Percentiles rank a stretch among this genome's conserved stretches.
phyloP scores from a whole-genome alignment of 805 yeast genomes.

The Metschnikowia rubicola region DNA sequence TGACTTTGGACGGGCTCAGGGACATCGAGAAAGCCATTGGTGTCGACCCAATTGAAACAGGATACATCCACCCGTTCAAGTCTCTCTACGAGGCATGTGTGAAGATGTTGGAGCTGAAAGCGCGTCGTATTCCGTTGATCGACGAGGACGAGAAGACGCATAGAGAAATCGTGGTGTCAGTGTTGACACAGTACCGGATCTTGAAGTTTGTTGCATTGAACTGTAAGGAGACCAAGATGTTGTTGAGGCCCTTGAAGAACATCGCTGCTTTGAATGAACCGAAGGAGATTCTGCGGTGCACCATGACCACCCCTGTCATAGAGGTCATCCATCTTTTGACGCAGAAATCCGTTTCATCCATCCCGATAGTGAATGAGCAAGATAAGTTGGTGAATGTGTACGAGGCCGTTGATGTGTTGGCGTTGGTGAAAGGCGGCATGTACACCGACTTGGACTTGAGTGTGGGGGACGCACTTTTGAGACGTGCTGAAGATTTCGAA shows the following conservation, averaged over 20 bases:
- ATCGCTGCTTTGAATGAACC: conserved; percentile 59
- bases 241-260: conserved; percentile 70
- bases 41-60: conserved; percentile 79
- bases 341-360: conserved; percentile 78
- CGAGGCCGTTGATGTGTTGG: conserved; percentile 92
- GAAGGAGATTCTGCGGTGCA: conserved; percentile 65
- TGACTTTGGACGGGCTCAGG: conserved; percentile 79
- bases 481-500: conserved; percentile 93
- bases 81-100: conserved; percentile 90
- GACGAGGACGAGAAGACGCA: conserved; percentile 91
- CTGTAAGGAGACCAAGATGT: conserved; percentile 88
- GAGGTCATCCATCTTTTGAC: conserved; percentile 85
- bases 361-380: conserved; percentile 86
- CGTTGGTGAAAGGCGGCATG: conserved; percentile 90
- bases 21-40: conserved; percentile 87
- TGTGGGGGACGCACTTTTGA: conserved; percentile 93
- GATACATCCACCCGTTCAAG: conserved; percentile 85
- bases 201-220: conserved; percentile 92
- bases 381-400: conserved; percentile 75
- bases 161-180: conserved; percentile 92
- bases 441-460: conserved; percentile 85
- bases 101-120: conserved; percentile 82
- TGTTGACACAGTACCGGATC: conserved; percentile 92
- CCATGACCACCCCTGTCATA: conserved; percentile 87
- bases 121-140: conserved; percentile 90